phyloP scores from a whole-genome alignment of 1,284 basidiomycete genomes.

The Cerioporus squamosus region DNA sequence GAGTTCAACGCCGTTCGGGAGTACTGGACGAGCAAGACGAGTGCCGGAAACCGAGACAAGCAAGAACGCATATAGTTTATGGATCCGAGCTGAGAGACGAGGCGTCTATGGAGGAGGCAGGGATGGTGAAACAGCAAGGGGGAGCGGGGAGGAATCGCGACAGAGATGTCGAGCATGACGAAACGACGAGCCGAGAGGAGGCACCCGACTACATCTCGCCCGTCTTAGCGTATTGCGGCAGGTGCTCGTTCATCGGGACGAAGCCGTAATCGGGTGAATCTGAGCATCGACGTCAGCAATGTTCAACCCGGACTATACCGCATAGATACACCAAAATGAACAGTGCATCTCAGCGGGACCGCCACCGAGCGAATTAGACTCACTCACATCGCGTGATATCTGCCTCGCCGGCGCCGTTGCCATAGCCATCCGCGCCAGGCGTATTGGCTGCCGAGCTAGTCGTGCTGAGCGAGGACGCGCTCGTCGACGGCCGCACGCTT shows the following conservation, averaged over 20 bases:
- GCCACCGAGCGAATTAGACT: slow-evolving; percentile 23
- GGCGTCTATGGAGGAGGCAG: slow-evolving; percentile 17
- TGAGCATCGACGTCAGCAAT: slow-evolving; percentile 42
- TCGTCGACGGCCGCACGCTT: slow-evolving; percentile 69
- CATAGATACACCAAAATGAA: slow-evolving; percentile 11
- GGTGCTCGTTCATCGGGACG: slow-evolving; percentile 75
- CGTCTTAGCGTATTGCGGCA: slow-evolving; percentile 69
- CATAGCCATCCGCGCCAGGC: slow-evolving; percentile 57
- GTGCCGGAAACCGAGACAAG: slow-evolving; percentile 14
- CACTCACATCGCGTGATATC: slow-evolving; percentile 83
- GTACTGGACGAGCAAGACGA: slow-evolving; percentile 3
- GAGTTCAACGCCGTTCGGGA: slow-evolving; percentile 3
- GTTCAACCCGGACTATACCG: background rate
- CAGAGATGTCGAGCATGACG: slow-evolving; percentile 3
- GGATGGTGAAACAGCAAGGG: background rate
- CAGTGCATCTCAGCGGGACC: slow-evolving; percentile 5
- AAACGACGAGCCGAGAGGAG: slow-evolving; percentile 1
- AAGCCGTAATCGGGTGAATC: slow-evolving; percentile 85
- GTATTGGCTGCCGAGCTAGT: slow-evolving; percentile 76
- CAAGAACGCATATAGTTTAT: slow-evolving; percentile 19
- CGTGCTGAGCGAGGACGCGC: slow-evolving; percentile 76
- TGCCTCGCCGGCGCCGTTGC: slow-evolving; percentile 47
- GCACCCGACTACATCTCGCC: slow-evolving; percentile 49
- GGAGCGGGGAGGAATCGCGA: slow-evolving; percentile 7
- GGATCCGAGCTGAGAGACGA: slow-evolving; percentile 21